Conservation (phyloP, 2,329 filamentous ascomycete genomes). For the Ceratocystis lukuohia region DNA sequence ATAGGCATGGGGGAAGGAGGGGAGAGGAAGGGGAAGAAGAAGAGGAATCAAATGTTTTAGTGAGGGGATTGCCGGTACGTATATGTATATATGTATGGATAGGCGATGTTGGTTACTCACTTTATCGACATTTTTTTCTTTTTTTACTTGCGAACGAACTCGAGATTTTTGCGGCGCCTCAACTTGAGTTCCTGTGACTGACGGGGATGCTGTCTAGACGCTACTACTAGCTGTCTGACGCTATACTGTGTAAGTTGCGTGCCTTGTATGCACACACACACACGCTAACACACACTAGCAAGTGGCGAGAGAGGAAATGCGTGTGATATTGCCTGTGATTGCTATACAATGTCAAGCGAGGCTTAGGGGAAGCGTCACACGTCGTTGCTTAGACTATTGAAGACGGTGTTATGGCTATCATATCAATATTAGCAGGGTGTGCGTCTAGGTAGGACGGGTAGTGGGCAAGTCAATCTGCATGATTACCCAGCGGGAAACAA, state of each 20-base stretch:
- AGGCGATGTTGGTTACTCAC: slow-evolving; percentile 30
- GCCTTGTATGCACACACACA: neutral
- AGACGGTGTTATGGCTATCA: neutral
- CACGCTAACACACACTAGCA: neutral
- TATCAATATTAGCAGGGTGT: neutral
- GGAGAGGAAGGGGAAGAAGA: slow-evolving; percentile 15
- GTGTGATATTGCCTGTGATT: slow-evolving; percentile 1
- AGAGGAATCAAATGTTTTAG: slow-evolving; percentile 1
- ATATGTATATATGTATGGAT: neutral
- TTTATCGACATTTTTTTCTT: slow-evolving; percentile 39
- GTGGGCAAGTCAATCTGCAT: neutral
- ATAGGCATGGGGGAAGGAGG: slow-evolving; percentile 17
- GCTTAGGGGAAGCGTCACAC: neutral
- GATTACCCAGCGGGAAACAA: neutral
- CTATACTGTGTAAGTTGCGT: slow-evolving; percentile 2
- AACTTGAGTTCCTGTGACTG: neutral
- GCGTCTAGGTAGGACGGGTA: neutral
- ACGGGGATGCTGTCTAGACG: neutral
- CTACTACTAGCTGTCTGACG: too few species aligned
- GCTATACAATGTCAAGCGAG: neutral
- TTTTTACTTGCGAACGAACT: neutral
- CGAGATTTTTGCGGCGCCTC: neutral
- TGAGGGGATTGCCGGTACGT: slow-evolving; percentile 12
- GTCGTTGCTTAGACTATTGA: neutral
- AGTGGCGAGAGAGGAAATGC: neutral